Conservation (phyloP, 108 stramenopile genomes). For the Epithemia pelagica region DNA sequence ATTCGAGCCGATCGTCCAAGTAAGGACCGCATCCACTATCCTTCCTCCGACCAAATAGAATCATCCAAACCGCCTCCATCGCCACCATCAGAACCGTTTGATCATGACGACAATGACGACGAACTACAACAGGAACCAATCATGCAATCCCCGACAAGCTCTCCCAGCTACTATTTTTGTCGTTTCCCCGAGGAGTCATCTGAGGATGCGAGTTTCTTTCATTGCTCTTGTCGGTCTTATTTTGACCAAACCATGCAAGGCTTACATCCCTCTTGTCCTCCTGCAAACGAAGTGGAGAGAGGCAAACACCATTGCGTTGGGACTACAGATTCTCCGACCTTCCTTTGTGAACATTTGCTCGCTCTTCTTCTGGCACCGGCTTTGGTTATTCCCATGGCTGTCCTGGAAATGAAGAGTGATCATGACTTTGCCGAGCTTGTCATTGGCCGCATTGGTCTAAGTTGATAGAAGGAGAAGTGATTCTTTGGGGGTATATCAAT, state of each 20-base stretch:
- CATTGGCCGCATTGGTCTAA: background rate
- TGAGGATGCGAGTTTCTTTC: background rate
- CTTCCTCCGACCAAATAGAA: background rate
- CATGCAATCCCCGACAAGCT: background rate
- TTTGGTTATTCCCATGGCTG: background rate
- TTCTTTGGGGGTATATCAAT: too few relatives aligned
- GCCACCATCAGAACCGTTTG: background rate
- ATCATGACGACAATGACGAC: background rate
- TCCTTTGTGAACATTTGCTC: conserved; percentile 8
- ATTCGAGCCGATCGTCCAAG: background rate
- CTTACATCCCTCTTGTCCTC: background rate
- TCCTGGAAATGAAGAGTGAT: background rate
- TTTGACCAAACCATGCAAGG: background rate
- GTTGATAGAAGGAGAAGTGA: background rate
- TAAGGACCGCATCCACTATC: background rate
- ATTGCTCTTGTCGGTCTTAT: conserved; percentile 10
- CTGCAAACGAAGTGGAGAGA: background rate
- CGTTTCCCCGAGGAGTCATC: background rate
- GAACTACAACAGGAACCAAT: background rate
- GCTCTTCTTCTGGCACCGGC: conserved; percentile 4
- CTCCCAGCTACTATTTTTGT: conserved; percentile 1
- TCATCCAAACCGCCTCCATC: background rate
- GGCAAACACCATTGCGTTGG: background rate
- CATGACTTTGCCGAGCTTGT: conserved; percentile 8
- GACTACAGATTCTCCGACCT: background rate